Conservation (phyloP, 2,329 filamentous ascomycete species). For the Arthrobotrys entomopaga region DNA sequence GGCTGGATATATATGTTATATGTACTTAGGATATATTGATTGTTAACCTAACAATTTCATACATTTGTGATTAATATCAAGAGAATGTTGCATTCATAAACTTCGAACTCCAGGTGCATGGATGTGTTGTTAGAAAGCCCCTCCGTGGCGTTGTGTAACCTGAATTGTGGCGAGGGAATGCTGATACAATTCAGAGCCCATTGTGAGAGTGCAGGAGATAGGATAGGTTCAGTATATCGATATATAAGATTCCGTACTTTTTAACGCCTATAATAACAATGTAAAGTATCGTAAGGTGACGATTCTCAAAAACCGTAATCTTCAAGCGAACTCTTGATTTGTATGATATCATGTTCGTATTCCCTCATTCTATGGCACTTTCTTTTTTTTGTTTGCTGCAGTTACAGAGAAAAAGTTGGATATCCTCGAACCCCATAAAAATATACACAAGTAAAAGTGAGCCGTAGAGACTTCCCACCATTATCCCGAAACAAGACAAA, state of each 20-base stretch:
- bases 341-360: conserved; percentile 37
- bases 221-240: background rate
- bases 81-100: no score
- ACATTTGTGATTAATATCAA: no score
- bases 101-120: no score
- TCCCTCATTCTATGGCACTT: conserved; percentile 41
- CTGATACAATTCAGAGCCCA: no score
- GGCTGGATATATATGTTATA: conserved; percentile 27
- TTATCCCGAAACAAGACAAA: conserved; percentile 28
- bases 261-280: background rate
- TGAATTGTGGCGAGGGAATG: conserved; percentile 12
- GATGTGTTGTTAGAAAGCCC: background rate
- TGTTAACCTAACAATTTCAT: no score
- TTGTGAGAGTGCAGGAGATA: no score
- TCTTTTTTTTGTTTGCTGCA: conserved; percentile 10
- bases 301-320: background rate
- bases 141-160: conserved; percentile 24
- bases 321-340: background rate
- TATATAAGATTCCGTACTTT: no score
- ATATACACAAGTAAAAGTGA: conserved; percentile 39
- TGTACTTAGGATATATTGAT: conserved; percentile 17
- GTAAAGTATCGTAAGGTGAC: background rate
- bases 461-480: conserved; percentile 25
- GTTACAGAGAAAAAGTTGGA: conserved; percentile 23
- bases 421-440: conserved; percentile 38